Base-by-base conservation (phyloP, 805 yeast genomes). In the Yueomyces sinensis region DNA sequence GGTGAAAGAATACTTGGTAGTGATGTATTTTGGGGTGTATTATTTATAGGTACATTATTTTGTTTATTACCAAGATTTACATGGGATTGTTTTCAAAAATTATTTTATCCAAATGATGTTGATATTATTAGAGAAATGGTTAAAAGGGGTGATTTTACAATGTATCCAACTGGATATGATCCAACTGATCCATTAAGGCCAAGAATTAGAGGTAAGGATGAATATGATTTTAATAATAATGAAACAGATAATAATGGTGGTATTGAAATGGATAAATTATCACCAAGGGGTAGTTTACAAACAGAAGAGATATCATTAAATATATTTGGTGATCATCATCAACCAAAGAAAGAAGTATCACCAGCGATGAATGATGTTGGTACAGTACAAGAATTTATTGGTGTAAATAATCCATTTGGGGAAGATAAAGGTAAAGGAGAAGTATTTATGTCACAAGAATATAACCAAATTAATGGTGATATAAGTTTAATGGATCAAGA, bases 111-210 rank as follows among this genome's bases (percentile, higher is more conserved):
- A n/a, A 65, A 59, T 37, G 91, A 82, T 54, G 59, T 76, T 38
- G 91, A 82, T 46, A 75, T 82, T 41, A 66, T 82, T 36, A 61
- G 91, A 45, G 91, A 82, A 54, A 69, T 82, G 58, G 75, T 73
- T 44, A 55, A 58, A 15, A 61, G 66, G 33, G 93, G 93, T 29
- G 76, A 75, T 41, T 81, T 70, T 46, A 74, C 63, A 39, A 70
- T 66, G 27, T 81, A 76, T 49, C 86, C 86, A 9, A 61, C 52
- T 7, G 65, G 70, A 35, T 81, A 78, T 50, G 93, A 81, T 52
- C 93, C 93, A 22, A 80, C 93, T 2, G 87, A 80, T 55, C 84
- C 87, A n/a, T 56, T 74, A 37, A 65, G 79, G 43, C 63, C 60
- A 9, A 20, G 11, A 20, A 11, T 20, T 11, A 20, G 24, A 20